phyloP scores from a whole-genome alignment of 2,329 filamentous ascomycete species.

The Xylaria sp. region DNA sequence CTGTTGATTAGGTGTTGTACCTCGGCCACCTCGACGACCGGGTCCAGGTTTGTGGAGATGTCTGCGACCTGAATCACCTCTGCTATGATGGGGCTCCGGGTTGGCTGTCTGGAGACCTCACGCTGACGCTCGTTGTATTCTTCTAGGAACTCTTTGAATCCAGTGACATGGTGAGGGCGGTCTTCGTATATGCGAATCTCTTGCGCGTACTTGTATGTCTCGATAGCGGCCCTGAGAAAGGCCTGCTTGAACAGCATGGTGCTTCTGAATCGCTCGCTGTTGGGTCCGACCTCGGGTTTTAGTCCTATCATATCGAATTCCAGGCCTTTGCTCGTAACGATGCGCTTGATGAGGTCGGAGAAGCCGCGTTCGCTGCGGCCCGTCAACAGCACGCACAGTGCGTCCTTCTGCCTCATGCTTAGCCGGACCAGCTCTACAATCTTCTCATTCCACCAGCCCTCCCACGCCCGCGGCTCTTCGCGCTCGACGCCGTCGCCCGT shows the following conservation, averaged over 20 bases:
- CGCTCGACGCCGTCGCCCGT: slow-evolving; percentile 84
- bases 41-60: slow-evolving; percentile 64
- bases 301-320: slow-evolving; percentile 89
- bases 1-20: slow-evolving; percentile 88
- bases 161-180: slow-evolving; percentile 74
- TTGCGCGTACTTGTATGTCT: slow-evolving; percentile 85
- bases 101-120: slow-evolving; percentile 60
- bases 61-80: slow-evolving; percentile 91
- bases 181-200: slow-evolving; percentile 84
- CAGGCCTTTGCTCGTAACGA: slow-evolving; percentile 79
- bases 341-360: slow-evolving; percentile 81
- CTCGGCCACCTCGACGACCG: slow-evolving; percentile 51
- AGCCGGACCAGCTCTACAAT: slow-evolving; percentile 83
- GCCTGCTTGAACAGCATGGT: slow-evolving; percentile 95
- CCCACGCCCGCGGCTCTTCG: slow-evolving; percentile 87
- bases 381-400: slow-evolving; percentile 86
- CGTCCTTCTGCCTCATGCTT: slow-evolving; percentile 85
- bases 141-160: slow-evolving; percentile 85
- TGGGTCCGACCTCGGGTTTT: slow-evolving; percentile 85
- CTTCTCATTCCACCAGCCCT: slow-evolving; percentile 96
- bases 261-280: slow-evolving; percentile 78
- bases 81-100: slow-evolving; percentile 73
- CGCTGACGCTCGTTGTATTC: slow-evolving; percentile 74
- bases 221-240: slow-evolving; percentile 82
- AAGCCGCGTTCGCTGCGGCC: slow-evolving; percentile 84